Percentiles rank a stretch among this genome's conserved stretches.
These are phyloP conservation scores for Syncephalis plumigaleata DNA, from an alignment of 371 early-diverging fungal genomes.

Conservation along the genomic window DNA sequence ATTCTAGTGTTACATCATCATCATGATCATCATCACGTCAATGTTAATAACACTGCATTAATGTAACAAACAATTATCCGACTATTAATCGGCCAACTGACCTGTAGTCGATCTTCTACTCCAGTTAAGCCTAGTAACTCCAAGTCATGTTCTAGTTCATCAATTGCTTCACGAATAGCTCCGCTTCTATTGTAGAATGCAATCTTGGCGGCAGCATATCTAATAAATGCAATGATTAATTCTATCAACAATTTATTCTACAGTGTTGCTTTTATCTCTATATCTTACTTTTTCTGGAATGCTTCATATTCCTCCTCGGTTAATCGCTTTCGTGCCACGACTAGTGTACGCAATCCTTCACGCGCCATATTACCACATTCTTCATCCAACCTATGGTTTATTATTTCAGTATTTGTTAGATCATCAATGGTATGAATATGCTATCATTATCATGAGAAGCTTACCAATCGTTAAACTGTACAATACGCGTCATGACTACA, in stretches of 20 bases:
- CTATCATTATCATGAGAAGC: too few species aligned
- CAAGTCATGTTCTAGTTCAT: slow-evolving; percentile 67
- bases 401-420: not conserved
- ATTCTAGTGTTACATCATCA: slow-evolving; percentile 26
- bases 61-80: too few species aligned
- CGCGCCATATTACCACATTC: slow-evolving; percentile 98
- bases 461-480: slow-evolving; percentile 90
- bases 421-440: not conserved
- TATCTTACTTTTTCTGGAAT: slow-evolving; percentile 29
- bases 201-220: slow-evolving; percentile 57
- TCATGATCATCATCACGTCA: too few species aligned
- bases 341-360: slow-evolving; percentile 97
- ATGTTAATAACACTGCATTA: too few species aligned
- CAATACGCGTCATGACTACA: slow-evolving; percentile 83
- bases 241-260: too few species aligned
- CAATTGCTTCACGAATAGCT: slow-evolving; percentile 50
- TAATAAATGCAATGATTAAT: slow-evolving; percentile 9
- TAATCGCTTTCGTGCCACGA: slow-evolving; percentile 77
- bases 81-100: too few species aligned
- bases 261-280: too few species aligned
- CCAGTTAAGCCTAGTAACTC: slow-evolving; percentile 95
- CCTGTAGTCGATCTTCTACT: slow-evolving; percentile 97
- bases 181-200: slow-evolving; percentile 50
- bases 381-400: slow-evolving; percentile 57
- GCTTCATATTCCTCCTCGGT: slow-evolving; percentile 51